These are phyloP conservation scores for Neofusicoccum cordaticola DNA, from an alignment of 2,329 filamentous ascomycete species.

Conservation along the genomic window DNA sequence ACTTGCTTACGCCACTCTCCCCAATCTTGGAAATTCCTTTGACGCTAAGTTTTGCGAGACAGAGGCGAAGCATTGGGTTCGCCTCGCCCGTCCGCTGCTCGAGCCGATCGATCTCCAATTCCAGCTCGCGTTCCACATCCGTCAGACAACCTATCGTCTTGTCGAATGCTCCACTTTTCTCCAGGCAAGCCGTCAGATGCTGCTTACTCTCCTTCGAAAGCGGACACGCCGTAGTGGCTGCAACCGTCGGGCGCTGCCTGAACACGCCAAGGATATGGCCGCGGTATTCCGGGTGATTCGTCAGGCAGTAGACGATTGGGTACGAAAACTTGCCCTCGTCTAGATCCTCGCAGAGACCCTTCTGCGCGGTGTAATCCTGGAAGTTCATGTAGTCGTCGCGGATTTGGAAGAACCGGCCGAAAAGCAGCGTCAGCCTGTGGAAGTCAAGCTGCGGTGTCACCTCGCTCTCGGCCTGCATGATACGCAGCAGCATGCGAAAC, in stretches of 20 bases:
- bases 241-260: not conserved
- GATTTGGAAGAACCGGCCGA: slow-evolving; percentile 35
- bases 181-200: not conserved
- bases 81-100: not conserved
- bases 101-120: not conserved
- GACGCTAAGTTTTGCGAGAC: not conserved
- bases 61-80: not conserved
- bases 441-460: slow-evolving; percentile 30
- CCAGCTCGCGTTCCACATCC: not conserved
- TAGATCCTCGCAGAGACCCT: slow-evolving; percentile 44
- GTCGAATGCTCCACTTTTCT: not conserved
- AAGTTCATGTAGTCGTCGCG: slow-evolving; percentile 35
- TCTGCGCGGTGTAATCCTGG: slow-evolving; percentile 34
- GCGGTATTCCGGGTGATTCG: not conserved
- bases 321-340: slow-evolving; percentile 45
- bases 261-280: not conserved
- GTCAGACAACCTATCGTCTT: not conserved
- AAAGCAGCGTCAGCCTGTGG: slow-evolving; percentile 21
- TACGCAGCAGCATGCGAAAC: slow-evolving; percentile 44
- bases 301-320: slow-evolving; percentile 26
- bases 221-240: not conserved
- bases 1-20: not conserved
- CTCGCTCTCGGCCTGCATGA: slow-evolving; percentile 45
- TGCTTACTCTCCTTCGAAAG: not conserved
- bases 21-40: not conserved